phyloP scores from a whole-genome alignment of 2,329 filamentous ascomycete genomes.

The Rhexocercosporidium sp. region DNA sequence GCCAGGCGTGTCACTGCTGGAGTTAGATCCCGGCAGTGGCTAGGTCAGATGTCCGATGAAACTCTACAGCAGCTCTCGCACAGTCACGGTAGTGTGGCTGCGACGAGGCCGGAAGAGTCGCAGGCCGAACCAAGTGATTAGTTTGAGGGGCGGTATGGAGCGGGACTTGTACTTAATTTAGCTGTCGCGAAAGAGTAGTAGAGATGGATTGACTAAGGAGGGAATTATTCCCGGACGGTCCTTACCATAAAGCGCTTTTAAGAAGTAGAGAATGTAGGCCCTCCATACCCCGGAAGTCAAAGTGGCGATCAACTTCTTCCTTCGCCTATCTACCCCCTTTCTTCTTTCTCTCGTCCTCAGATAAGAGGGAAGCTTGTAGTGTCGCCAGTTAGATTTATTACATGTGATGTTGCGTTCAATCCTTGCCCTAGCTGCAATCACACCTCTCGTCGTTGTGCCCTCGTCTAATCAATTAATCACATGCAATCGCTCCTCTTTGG shows the following conservation, averaged over 20 bases:
- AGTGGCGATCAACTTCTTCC: no score
- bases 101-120: conserved; percentile 6
- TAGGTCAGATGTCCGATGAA: conserved; percentile 41
- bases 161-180: conserved; percentile 19
- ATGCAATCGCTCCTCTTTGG: no score
- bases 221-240: background rate
- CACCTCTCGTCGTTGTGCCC: no score
- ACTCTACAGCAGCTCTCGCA: conserved; percentile 39
- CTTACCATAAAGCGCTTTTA: background rate
- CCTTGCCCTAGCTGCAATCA: no score
- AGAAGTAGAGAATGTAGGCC: background rate
- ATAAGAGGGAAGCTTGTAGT: no score
- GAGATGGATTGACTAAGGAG: background rate
- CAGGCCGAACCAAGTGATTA: conserved; percentile 9
- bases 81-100: background rate
- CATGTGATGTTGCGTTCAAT: no score
- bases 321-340: no score
- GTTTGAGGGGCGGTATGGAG: conserved; percentile 23
- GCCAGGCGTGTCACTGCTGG: conserved; percentile 40
- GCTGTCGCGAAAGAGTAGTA: background rate
- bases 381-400: no score
- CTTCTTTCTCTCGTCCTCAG: no score
- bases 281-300: background rate
- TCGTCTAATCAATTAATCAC: no score
- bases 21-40: conserved; percentile 29